Conservation (phyloP, 2,329 filamentous ascomycete genomes). For the Huntiella bhutanensis region DNA sequence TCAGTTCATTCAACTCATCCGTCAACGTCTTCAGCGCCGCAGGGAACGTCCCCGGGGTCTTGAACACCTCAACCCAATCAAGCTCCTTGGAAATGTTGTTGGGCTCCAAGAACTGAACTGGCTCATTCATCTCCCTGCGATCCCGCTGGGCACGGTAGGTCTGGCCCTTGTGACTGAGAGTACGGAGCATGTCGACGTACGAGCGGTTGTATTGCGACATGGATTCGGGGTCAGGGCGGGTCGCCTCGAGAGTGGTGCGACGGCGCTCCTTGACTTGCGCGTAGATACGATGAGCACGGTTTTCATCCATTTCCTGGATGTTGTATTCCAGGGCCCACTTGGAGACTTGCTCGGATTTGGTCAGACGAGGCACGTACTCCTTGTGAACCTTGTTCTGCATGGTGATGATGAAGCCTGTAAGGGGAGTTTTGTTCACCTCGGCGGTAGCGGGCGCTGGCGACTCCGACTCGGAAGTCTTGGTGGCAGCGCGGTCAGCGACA, state of each 20-base stretch:
- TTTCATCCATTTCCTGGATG: constrained; percentile 38
- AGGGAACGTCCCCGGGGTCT: neutral
- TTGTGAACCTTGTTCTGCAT: constrained; percentile 57
- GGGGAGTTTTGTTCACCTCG: constrained; percentile 15
- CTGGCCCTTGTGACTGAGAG: constrained; percentile 34
- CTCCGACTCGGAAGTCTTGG: neutral
- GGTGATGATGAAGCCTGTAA: constrained; percentile 54
- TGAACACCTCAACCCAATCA: constrained; percentile 20
- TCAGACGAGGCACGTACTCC: constrained; percentile 40
- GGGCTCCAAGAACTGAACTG: constrained; percentile 23
- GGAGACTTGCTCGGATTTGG: constrained; percentile 20
- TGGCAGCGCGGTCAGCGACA: constrained; percentile 16
- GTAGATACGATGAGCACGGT: constrained; percentile 34
- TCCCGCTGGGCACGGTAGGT: constrained; percentile 37
- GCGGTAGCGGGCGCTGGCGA: neutral
- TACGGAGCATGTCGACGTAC: constrained; percentile 29
- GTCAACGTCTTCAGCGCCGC: neutral
- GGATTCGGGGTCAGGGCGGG: constrained; percentile 12
- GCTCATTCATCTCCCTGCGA: constrained; percentile 26
- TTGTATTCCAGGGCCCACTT: constrained; percentile 67
- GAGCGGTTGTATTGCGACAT: constrained; percentile 23
- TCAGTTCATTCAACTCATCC: neutral
- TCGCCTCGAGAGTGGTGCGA: constrained; percentile 21
- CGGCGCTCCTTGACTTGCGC: constrained; percentile 36
- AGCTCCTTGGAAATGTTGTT: constrained; percentile 23